Percentiles rank a stretch among this genome's conserved stretches.
These are phyloP conservation scores for Venturia carpophila DNA, from an alignment of 2,329 filamentous ascomycete species.

Conservation along the genomic window DNA sequence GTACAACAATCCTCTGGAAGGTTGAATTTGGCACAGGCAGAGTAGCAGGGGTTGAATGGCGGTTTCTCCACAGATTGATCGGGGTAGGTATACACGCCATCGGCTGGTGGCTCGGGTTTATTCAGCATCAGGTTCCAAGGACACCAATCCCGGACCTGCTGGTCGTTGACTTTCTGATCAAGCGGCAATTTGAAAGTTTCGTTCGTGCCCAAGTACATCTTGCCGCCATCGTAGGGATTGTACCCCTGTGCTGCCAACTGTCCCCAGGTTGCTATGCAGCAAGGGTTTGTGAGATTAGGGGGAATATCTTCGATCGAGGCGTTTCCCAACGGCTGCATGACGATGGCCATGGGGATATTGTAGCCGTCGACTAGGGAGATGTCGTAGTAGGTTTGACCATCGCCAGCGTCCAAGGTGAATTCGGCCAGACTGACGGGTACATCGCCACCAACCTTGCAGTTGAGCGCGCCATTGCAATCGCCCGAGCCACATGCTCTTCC, in stretches of 20 bases:
- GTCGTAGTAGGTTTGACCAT: constrained; percentile 69
- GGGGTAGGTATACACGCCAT: constrained; percentile 73
- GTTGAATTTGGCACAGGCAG: constrained; percentile 64
- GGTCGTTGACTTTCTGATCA: constrained; percentile 51
- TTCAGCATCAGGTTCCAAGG: constrained; percentile 68
- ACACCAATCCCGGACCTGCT: constrained; percentile 61
- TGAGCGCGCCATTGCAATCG: constrained; percentile 63
- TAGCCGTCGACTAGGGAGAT: constrained; percentile 81
- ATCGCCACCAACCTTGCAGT: constrained; percentile 62
- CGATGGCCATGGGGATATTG: constrained; percentile 62
- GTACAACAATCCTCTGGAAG: constrained; percentile 66
- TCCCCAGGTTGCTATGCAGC: constrained; percentile 65
- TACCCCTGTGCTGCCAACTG: constrained; percentile 42
- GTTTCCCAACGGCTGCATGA: constrained; percentile 46
- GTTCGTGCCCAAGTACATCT: constrained; percentile 52
- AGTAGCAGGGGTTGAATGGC: constrained; percentile 68
- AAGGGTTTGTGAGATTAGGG: constrained; percentile 67
- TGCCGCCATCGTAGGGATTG: constrained; percentile 37
- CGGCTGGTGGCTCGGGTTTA: constrained; percentile 60
- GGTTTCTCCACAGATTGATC: constrained; percentile 65
- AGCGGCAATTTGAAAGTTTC: constrained; percentile 54
- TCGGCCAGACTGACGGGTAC: constrained; percentile 72
- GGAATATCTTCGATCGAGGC: constrained; percentile 55
- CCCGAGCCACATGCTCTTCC: constrained; percentile 61
- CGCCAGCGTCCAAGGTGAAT: constrained; percentile 65